Base-by-base conservation (phyloP, 2,329 filamentous ascomycete genomes). In the Hymenoscyphus fructigenus region DNA sequence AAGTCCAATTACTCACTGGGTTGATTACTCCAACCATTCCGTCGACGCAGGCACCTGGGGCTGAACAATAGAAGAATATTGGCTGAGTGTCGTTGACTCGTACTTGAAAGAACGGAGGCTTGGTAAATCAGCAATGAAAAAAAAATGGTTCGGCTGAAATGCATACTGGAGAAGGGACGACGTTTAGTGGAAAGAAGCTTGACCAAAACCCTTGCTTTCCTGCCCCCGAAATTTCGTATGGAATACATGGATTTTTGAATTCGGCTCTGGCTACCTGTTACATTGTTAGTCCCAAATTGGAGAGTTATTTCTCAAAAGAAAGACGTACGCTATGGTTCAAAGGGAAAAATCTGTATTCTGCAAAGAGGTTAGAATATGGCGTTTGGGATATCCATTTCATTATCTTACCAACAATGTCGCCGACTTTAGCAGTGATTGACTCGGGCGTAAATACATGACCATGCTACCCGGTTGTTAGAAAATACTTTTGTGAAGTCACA, bases 21-120 rank as follows among this genome's bases (percentile, higher is more conserved):
- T 93, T 94, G 70, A 94, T 88, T 0, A 85, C 89, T 2, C 91
- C 91, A n/a, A 94, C 84, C 91, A 93, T 94, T 34, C 84, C 82
- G 60, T 88, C 83, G 2, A 67, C 81, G 71, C 91, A 94, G 0
- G 88, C 91, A 0, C 81, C 83, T 0, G 85, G 82, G 0, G 89
- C 89, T 0, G 87, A 84, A 68, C 89, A 92, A 74, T 92, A 92
- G 75, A 85, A 91, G 74, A 88, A 91, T 6, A 88, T 83, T 0
- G 89, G 88, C 20, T 83, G 74, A 0, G 86, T 88, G 69, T 87
- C 79, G 69, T 90, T 89, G 65, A 91, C 78, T 15, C 69, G 70
- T n/a, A 83, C 71, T 55, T 75, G 71, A 66, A 75, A 84, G 55
- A 72, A 75, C 23, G 81, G 82, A 17, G 75, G 71, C 67, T 73